Evolutionary conservation across 2,329 filamentous ascomycete species (phyloP).

Genomic region (Grosmannia huntii): DNA sequence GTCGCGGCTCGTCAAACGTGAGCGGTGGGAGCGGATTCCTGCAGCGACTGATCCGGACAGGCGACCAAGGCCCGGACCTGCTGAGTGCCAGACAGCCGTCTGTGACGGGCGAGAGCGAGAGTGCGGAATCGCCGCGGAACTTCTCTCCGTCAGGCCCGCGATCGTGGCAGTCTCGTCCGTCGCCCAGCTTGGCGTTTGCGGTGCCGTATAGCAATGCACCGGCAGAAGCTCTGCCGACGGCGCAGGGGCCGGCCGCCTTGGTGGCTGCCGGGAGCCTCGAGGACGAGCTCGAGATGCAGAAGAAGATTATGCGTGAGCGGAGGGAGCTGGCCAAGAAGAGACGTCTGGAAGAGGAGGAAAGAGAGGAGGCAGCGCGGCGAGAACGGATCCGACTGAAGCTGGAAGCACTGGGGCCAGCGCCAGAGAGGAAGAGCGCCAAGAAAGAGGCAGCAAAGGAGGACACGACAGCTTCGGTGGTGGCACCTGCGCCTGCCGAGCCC

Average conservation of each 20-base stretch:
- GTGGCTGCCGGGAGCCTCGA: conserved; percentile 21
- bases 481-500: neutral
- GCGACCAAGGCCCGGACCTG: conserved; percentile 29
- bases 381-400: conserved; percentile 62
- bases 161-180: conserved; percentile 28
- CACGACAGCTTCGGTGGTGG: neutral
- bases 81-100: conserved; percentile 34
- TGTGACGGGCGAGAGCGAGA: conserved; percentile 35
- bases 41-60: conserved; percentile 38
- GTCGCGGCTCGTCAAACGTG: conserved; percentile 80
- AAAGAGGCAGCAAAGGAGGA: conserved; percentile 35
- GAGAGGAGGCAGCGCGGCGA: conserved; percentile 58
- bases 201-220: neutral
- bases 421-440: conserved; percentile 45
- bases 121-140: conserved; percentile 33
- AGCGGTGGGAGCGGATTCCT: conserved; percentile 68
- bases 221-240: neutral
- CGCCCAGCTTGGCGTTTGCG: conserved; percentile 21
- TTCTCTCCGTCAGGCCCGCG: conserved; percentile 25
- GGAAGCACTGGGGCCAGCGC: conserved; percentile 53
- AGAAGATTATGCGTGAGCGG: conserved; percentile 60
- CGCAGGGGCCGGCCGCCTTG: conserved; percentile 16
- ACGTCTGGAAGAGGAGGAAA: conserved; percentile 53
- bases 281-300: conserved; percentile 50
- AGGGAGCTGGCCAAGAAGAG: conserved; percentile 58